Conservation (phyloP, 2,329 filamentous ascomycete genomes). For the Arthrinium phaeospermum region DNA sequence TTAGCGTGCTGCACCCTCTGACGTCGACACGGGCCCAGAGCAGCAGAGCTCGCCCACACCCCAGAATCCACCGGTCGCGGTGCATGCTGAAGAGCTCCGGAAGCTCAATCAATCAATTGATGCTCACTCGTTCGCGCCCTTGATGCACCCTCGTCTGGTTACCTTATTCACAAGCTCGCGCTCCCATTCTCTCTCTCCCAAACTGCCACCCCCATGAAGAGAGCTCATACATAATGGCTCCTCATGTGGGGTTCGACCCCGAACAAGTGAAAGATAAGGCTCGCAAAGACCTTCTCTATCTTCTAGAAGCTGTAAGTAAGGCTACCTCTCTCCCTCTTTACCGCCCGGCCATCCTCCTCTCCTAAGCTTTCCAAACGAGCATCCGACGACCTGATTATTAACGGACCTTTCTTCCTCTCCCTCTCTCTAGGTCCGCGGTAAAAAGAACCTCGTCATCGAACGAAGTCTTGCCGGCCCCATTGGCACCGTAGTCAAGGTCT, state of each 20-base stretch:
- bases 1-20: slow-evolving; percentile 17
- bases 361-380: neutral
- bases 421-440: slow-evolving; percentile 81
- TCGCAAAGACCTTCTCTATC: slow-evolving; percentile 84
- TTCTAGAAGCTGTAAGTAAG: slow-evolving; percentile 90
- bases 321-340: slow-evolving; percentile 24
- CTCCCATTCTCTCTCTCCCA: slow-evolving; percentile 20
- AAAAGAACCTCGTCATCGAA: slow-evolving; percentile 97
- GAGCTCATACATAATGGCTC: slow-evolving; percentile 67
- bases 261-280: slow-evolving; percentile 81
- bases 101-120: slow-evolving; percentile 19
- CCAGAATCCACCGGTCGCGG: slow-evolving; percentile 22
- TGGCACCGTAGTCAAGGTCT: slow-evolving; percentile 92
- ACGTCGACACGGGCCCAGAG: slow-evolving; percentile 25
- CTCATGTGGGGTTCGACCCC: slow-evolving; percentile 73
- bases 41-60: slow-evolving; percentile 27
- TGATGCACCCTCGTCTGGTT: neutral
- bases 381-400: slow-evolving; percentile 21
- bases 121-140: slow-evolving; percentile 2
- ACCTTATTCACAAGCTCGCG: neutral
- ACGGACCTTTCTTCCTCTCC: slow-evolving; percentile 27
- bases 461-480: slow-evolving; percentile 87
- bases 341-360: neutral
- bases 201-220: slow-evolving; percentile 48
- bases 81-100: slow-evolving; percentile 6